Percentiles rank a stretch among this genome's conserved stretches.
These are phyloP conservation scores for Dactylorhiza incarnata DNA, from an alignment of 106 monocot genomes.

Conservation along the genomic window DNA sequence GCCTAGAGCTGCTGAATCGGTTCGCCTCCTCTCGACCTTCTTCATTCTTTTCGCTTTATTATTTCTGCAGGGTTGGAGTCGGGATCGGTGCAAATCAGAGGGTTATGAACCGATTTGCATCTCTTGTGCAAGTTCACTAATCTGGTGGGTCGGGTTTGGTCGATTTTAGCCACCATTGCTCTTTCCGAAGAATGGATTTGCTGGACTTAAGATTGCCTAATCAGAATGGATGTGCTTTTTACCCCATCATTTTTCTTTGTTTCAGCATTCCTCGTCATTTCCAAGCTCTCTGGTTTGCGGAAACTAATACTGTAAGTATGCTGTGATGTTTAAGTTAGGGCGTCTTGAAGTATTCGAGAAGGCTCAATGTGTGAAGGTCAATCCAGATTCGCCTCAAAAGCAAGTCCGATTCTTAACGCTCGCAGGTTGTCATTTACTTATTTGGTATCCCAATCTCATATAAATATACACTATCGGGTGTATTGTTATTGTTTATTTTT, in stretches of 20 bases:
- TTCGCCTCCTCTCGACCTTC: background rate
- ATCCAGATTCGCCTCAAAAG: constrained; percentile 93
- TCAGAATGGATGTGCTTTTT: too few species aligned
- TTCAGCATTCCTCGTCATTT: background rate
- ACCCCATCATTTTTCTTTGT: background rate
- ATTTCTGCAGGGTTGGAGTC: background rate
- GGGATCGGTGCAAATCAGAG: too few species aligned
- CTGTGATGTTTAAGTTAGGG: constrained; percentile 38
- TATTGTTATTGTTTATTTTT: background rate
- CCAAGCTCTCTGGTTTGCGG: background rate
- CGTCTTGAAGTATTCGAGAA: constrained; percentile 57
- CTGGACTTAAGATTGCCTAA: too few species aligned
- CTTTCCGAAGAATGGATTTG: too few species aligned
- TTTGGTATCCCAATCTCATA: background rate
- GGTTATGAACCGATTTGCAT: too few species aligned
- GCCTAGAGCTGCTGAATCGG: constrained; percentile 50
- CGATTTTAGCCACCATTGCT: too few species aligned
- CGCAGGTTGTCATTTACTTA: constrained; percentile 32
- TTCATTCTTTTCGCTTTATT: background rate
- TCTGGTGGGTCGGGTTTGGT: background rate
- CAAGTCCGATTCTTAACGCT: constrained; percentile 82
- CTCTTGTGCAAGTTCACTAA: background rate
- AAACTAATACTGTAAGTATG: background rate
- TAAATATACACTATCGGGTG: background rate
- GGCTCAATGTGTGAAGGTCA: constrained; percentile 78